These are phyloP conservation scores for Yarrowia sp. DNA, from an alignment of 805 yeast genomes.

Conservation along the genomic window DNA sequence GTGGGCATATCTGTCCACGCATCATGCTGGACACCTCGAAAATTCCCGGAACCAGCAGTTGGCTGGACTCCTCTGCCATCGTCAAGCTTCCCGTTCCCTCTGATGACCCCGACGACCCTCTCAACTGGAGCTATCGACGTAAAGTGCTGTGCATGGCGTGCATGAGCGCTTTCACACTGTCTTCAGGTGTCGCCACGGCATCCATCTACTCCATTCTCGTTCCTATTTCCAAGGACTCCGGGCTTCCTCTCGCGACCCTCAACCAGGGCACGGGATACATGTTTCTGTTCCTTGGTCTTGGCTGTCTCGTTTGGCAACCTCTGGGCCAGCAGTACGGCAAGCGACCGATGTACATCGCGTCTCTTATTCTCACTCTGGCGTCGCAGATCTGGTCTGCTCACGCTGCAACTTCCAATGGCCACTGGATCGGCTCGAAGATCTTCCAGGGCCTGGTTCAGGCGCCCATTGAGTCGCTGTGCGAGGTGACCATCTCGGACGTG, in stretches of 20 bases:
- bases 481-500: slow-evolving; percentile 64
- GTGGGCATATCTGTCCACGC: not conserved
- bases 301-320: slow-evolving; percentile 54
- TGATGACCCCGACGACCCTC: slow-evolving; percentile 66
- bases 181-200: slow-evolving; percentile 49
- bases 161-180: slow-evolving; percentile 42
- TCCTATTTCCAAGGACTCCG: slow-evolving; percentile 41
- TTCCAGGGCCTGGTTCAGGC: slow-evolving; percentile 61
- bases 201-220: slow-evolving; percentile 49
- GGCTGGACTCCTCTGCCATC: slow-evolving; percentile 34
- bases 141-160: slow-evolving; percentile 47
- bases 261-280: slow-evolving; percentile 51
- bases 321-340: slow-evolving; percentile 50
- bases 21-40: slow-evolving; percentile 19
- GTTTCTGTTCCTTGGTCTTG: slow-evolving; percentile 52
- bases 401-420: slow-evolving; percentile 39
- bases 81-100: slow-evolving; percentile 66
- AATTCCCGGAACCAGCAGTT: slow-evolving; percentile 32
- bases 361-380: slow-evolving; percentile 42
- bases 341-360: slow-evolving; percentile 46
- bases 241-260: slow-evolving; percentile 43
- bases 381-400: slow-evolving; percentile 47
- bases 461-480: slow-evolving; percentile 69
- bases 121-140: slow-evolving; percentile 56
- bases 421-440: slow-evolving; percentile 44